A percentile compares a stretch with the other conserved stretches of the same genome.
Conservation (phyloP, 768 basidiomycete genomes). For the Trametes cubensis region DNA sequence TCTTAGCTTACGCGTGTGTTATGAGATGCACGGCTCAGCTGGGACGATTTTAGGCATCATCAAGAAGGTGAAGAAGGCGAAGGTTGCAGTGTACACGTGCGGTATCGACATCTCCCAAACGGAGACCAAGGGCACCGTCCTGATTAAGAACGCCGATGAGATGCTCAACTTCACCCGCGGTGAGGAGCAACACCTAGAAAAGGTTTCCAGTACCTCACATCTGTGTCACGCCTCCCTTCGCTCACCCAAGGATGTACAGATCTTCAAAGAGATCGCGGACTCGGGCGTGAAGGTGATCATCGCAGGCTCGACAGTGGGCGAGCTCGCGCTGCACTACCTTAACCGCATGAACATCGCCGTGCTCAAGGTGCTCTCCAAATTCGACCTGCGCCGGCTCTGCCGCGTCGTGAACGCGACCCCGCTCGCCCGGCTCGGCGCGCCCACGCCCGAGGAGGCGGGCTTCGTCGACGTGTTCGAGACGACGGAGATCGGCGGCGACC, state of each 20-base stretch:
- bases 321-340: conserved; percentile 96
- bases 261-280: conserved; percentile 96
- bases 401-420: conserved; percentile 97
- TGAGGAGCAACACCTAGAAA: conserved; percentile 96
- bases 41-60: conserved; percentile 57
- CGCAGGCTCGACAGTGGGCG: conserved; percentile 90
- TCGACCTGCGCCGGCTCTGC: conserved; percentile 91
- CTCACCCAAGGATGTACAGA: conserved; percentile 51
- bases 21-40: neutral
- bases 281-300: conserved; percentile 93
- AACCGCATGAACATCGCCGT: conserved; percentile 93
- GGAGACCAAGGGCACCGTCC: conserved; percentile 97
- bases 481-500: conserved; percentile 94
- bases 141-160: conserved; percentile 93
- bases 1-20: no score
- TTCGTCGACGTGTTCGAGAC: conserved; percentile 94
- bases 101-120: conserved; percentile 94
- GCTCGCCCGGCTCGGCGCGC: conserved; percentile 92
- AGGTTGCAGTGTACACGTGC: conserved; percentile 95
- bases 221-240: no score
- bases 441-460: conserved; percentile 95
- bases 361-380: conserved; percentile 96
- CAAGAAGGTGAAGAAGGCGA: conserved; percentile 82
- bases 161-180: conserved; percentile 96
- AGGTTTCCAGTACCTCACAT: no score